Evolutionary conservation across 192 early-diverging fungal species (phyloP).

Genomic region (Coemansia sp.): DNA sequence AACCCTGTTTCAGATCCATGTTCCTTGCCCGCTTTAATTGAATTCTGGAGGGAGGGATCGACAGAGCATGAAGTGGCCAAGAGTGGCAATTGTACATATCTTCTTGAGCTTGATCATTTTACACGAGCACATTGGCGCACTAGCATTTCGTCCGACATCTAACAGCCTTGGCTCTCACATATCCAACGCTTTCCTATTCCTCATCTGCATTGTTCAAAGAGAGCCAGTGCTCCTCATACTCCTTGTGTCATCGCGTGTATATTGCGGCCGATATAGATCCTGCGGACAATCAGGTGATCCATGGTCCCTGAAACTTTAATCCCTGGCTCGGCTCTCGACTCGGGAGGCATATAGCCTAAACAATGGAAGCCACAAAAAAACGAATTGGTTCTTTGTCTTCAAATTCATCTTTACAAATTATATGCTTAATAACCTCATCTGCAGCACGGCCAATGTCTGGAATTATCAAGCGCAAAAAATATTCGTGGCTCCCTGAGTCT

Average conservation of each 20-base stretch:
- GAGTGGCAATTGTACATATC: background rate
- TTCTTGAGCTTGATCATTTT: background rate
- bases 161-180: too few species aligned
- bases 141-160: background rate
- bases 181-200: too few species aligned
- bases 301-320: background rate
- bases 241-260: too few species aligned
- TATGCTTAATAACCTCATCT: background rate
- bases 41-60: background rate
- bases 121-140: background rate
- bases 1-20: background rate
- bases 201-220: too few species aligned
- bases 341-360: background rate
- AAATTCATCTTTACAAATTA: slow-evolving; percentile 1
- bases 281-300: background rate
- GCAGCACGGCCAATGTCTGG: slow-evolving; percentile 30
- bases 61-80: background rate
- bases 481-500: slow-evolving; percentile 57
- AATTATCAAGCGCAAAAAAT: slow-evolving; percentile 51
- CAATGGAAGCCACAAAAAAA: background rate
- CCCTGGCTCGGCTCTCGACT: background rate
- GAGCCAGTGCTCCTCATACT: too few species aligned
- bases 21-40: background rate
- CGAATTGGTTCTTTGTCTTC: background rate
- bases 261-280: background rate